phyloP scores from a whole-genome alignment of 164 flowering plant genomes.

The Vitis riparia region DNA sequence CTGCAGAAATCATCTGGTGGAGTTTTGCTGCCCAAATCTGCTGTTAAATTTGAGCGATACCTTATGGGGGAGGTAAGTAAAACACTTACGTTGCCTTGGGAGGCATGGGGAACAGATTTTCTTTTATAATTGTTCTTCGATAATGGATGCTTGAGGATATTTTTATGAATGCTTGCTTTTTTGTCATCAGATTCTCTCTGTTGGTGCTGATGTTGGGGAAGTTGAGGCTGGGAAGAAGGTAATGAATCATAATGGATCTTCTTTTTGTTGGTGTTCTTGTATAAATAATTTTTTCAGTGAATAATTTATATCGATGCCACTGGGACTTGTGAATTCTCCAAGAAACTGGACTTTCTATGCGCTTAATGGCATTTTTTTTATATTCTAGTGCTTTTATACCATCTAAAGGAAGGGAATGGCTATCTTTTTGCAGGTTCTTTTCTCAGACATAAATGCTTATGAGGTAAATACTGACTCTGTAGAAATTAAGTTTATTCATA shows the following conservation, averaged over 20 bases:
- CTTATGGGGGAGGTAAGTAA: constrained; percentile 80
- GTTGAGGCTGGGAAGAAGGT: constrained; percentile 92
- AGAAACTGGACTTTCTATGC: too few species aligned
- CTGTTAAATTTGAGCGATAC: constrained; percentile 91
- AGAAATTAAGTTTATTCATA: background rate
- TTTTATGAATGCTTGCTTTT: background rate
- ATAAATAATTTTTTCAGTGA: too few species aligned
- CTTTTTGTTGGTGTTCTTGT: background rate
- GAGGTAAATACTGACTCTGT: constrained; percentile 51
- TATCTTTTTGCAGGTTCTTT: constrained; percentile 72
- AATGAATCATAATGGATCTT: constrained; percentile 3
- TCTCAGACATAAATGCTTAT: constrained; percentile 89
- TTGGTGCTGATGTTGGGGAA: constrained; percentile 72
- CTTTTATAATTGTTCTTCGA: too few species aligned
- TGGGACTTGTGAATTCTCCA: background rate
- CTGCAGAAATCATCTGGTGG: constrained; percentile 95
- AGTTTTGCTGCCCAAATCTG: constrained; percentile 92
- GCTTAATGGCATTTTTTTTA: background rate
- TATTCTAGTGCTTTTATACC: background rate
- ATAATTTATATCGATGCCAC: background rate
- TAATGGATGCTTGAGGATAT: too few species aligned
- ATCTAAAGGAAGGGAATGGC: constrained; percentile 2
- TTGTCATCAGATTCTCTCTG: constrained; percentile 61
- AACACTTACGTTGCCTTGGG: too few species aligned
- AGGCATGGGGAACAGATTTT: too few species aligned